Conservation (phyloP, 306 rosid species). For the Chamaecrista fasciculata region DNA sequence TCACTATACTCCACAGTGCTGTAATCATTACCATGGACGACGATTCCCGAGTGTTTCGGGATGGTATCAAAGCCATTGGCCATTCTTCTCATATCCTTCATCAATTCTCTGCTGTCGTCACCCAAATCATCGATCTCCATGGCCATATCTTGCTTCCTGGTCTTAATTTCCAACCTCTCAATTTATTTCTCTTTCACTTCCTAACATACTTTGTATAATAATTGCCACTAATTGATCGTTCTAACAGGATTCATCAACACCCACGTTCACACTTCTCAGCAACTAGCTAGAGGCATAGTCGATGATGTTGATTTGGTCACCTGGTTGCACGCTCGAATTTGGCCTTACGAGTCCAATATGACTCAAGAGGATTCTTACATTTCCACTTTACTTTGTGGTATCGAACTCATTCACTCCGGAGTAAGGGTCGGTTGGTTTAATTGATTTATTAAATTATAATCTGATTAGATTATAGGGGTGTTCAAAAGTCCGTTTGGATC, state of each 20-base stretch:
- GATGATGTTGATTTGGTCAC: conserved; percentile 91
- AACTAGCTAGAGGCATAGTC: conserved; percentile 79
- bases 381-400: conserved; percentile 75
- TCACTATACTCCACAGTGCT: conserved; percentile 52
- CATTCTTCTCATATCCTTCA: conserved; percentile 51
- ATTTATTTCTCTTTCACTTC: too few relatives aligned
- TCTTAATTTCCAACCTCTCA: too few relatives aligned
- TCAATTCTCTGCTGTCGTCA: conserved; percentile 41
- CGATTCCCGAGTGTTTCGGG: conserved; percentile 50
- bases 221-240: too few relatives aligned
- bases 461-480: too few relatives aligned
- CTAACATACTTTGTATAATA: too few relatives aligned
- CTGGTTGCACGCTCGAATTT: conserved; percentile 79
- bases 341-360: conserved; percentile 94
- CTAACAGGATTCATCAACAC: conserved; percentile 66
- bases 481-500: too few relatives aligned
- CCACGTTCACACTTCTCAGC: conserved; percentile 85
- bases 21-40: conserved; percentile 69
- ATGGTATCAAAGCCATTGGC: conserved; percentile 67
- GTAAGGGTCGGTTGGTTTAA: too few relatives aligned
- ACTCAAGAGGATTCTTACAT: conserved; percentile 68
- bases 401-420: conserved; percentile 82
- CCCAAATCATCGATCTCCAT: conserved; percentile 46
- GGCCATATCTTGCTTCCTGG: conserved; percentile 78
- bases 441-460: too few relatives aligned